Evolutionary conservation across 495 filamentous ascomycete genomes (phyloP).

Genomic region (Rostrohypoxylon terebratum): DNA sequence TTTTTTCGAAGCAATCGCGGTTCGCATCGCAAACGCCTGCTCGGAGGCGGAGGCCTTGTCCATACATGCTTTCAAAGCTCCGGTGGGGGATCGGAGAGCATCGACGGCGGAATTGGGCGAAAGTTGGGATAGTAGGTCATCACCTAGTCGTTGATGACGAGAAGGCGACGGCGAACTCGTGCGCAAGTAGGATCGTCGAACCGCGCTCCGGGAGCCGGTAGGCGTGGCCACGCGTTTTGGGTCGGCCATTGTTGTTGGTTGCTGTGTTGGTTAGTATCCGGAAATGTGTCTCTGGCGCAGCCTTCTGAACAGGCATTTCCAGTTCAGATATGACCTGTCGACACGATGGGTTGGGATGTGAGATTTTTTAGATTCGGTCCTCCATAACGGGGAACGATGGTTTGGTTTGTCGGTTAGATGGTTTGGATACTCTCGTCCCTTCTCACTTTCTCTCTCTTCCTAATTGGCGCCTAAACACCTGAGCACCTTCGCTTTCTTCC

Average conservation of each 20-base stretch:
- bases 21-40: conserved; percentile 77
- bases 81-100: conserved; percentile 63
- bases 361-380: conserved; percentile 35
- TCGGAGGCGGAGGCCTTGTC: conserved; percentile 73
- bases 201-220: conserved; percentile 39
- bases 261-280: conserved; percentile 46
- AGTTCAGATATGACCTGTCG: conserved; percentile 34
- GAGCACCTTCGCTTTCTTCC: conserved; percentile 29
- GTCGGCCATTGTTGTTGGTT: conserved; percentile 44
- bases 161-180: conserved; percentile 52
- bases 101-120: conserved; percentile 57
- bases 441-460: conserved; percentile 15
- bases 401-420: conserved; percentile 31
- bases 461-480: conserved; percentile 12
- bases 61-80: conserved; percentile 70
- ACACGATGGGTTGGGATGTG: conserved; percentile 16
- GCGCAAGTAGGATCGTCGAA: conserved; percentile 42
- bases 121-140: conserved; percentile 60
- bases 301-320: conserved; percentile 36
- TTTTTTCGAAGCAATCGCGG: conserved; percentile 78
- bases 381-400: conserved; percentile 35
- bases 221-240: conserved; percentile 41
- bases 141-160: conserved; percentile 49
- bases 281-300: conserved; percentile 24
- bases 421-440: conserved; percentile 36